Evolutionary conservation across 2,329 filamentous ascomycete genomes (phyloP), one percentile per base, ranked within the genome.

Genomic region (Sarocladium kiliense): DNA sequence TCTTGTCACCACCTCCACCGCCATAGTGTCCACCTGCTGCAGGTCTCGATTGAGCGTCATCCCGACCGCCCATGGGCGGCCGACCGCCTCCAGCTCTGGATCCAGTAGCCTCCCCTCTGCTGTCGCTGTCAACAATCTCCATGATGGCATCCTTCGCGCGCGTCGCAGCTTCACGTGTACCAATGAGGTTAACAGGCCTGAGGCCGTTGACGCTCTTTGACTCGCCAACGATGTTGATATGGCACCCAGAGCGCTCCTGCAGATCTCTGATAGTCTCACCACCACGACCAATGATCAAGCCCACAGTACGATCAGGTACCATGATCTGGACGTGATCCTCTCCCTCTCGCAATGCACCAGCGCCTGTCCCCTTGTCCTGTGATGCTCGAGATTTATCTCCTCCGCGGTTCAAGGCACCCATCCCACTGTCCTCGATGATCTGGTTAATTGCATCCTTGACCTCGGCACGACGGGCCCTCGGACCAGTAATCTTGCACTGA

Each of bases 61-160:
- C 65, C 50, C 68, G 73, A 47, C 63, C 62, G 47, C 58, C 62
- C 32, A 58, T 59, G n/a, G 55, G 58, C 14, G 61, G 61, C 55
- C 30, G 42, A 9, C 42, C 18, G 10, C 37, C 49, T n/a, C 27
- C 50, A 23, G 50, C 50, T 51, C 55, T 19, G 7, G 44, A 30
- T n/a, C 55, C 34, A 7, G 68, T 68, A 18, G 71, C 68, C 50
- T 78, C 77, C 58, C 81, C 81, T 32, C 86, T 82, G 58, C 85
- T 91, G 69, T 96, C 91, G 71, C 90, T 96, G 62, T 96, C 91
- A 54, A 96, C 91, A 66, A 96, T 96, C 67, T 96, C 91, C 75
- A 96, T 85, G 62, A 96, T 96, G 58, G 93, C 76, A 61, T 94
- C 88, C 72, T 94, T 93, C 37, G 91, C 91, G 59, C 84, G 81